A percentile compares a stretch with the other conserved stretches of the same genome.
These are phyloP conservation scores for Cercis canadensis DNA, from an alignment of 306 rosid genomes.

Conservation along the genomic window DNA sequence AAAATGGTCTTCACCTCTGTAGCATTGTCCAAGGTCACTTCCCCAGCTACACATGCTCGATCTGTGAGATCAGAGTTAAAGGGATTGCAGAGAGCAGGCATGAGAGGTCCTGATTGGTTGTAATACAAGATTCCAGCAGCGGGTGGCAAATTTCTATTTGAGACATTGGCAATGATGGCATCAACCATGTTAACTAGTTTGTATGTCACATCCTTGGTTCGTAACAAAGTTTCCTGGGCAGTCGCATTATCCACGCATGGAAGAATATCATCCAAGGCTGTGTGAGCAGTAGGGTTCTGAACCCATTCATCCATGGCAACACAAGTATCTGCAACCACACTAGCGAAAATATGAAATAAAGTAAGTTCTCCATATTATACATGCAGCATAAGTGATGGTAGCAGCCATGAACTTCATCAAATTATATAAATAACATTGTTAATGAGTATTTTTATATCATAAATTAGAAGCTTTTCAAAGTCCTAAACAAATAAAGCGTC, in stretches of 20 bases:
- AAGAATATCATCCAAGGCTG: constrained; percentile 79
- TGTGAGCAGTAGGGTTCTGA: constrained; percentile 64
- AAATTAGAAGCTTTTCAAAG: no score
- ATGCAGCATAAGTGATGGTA: no score
- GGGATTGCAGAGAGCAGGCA: constrained; percentile 80
- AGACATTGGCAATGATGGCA: constrained; percentile 29
- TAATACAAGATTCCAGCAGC: constrained; percentile 37
- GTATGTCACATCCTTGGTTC: constrained; percentile 53
- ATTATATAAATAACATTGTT: no score
- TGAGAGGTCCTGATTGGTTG: constrained; percentile 70
- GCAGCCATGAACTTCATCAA: constrained; percentile 21
- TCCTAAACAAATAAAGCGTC: no score
- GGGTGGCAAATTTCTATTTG: constrained; percentile 47
- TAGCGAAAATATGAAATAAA: constrained; percentile 35
- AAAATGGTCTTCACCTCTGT: constrained; percentile 46
- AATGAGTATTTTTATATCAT: no score
- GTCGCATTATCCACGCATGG: constrained; percentile 77
- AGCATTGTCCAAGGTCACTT: constrained; percentile 53
- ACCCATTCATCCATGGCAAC: constrained; percentile 92
- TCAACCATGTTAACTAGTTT: constrained; percentile 46
- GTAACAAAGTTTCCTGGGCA: constrained; percentile 47
- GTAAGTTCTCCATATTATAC: constrained; percentile 15
- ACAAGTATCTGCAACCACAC: constrained; percentile 78
- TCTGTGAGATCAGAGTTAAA: constrained; percentile 38
- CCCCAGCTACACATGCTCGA: constrained; percentile 54